Evolutionary conservation across 345 rosid species (phyloP), one percentile per base, ranked within the genome.

Genomic region (Lepidium didymum): DNA sequence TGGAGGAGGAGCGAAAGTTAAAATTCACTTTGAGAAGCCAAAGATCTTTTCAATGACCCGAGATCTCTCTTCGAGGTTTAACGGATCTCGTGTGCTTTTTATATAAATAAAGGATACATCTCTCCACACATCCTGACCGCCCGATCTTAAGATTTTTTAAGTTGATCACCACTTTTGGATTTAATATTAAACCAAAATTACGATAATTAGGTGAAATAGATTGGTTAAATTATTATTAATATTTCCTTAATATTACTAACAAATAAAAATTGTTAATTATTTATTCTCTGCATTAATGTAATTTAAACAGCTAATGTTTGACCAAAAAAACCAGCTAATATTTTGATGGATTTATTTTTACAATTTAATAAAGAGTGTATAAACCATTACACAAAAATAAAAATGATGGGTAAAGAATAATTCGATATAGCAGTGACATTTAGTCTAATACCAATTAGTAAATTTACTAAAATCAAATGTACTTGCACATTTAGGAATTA

Each of bases 1-100:
- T 89, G 47, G 73, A 13, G 1, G 18, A 14, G 7, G 2, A 51
- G 35, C 25, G 49, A 58, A 19, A 53, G 47, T 33, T 62, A 44
- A n/a, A 44, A 29, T 29, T 29, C 51, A 49, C 42, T 70, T 56
- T 35, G 23, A 9, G 8, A 56, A 72, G 70, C 10, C 37, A 66
- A 64, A 64, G 60, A 40, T 47, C 54, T 59, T 59, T 59, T 59
- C 60, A 51, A 11, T 18, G 43, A 43, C 29, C 18, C 50, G 14
- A 35, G 25, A 50, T 55, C 42, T 23, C 14, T 25, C 34, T 55
- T 53, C 38, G 53, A 67, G 41, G 33, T 53, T 58, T 57, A 14
- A 21, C 46, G 42, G 53, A 53, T 66, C 71, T 67, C 60, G 25
- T n/a, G 8, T 16, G 18, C 16, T 4, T 9, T 21, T 38, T 19